Conservation (phyloP, 441 rosid genomes). For the Metrosideros polymorpha region DNA sequence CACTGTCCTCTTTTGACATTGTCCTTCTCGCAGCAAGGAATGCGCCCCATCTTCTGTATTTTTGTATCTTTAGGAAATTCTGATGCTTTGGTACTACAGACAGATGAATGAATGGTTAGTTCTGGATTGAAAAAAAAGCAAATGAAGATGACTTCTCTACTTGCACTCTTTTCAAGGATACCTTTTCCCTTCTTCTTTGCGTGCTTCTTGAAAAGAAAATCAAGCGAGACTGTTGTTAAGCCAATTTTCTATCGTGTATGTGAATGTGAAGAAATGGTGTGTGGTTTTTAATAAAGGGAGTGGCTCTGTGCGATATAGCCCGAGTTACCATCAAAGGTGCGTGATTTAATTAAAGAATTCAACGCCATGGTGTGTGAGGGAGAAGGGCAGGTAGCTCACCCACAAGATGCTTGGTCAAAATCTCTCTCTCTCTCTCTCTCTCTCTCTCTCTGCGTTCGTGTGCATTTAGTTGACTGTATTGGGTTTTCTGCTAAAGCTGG, state of each 20-base stretch:
- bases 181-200: not conserved
- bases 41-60: constrained; percentile 59
- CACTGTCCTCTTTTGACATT: constrained; percentile 92
- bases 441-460: not conserved
- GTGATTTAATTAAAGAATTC: constrained; percentile 90
- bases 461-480: constrained; percentile 11
- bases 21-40: constrained; percentile 92
- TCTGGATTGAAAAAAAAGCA: not conserved
- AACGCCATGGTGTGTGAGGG: constrained; percentile 87
- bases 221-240: not conserved
- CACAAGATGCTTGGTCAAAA: constrained; percentile 77
- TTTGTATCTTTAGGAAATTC: not conserved
- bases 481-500: not conserved
- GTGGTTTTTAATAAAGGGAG: not conserved
- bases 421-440: constrained; percentile 16
- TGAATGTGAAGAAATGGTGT: not conserved
- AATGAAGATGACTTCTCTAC: not conserved
- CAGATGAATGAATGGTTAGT: not conserved
- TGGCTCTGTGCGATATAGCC: not conserved
- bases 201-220: not conserved
- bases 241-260: not conserved
- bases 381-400: constrained; percentile 82
- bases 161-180: not conserved
- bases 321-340: constrained; percentile 45
- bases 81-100: not conserved